Evolutionary conservation across 2,329 filamentous ascomycete species (phyloP), one percentile per base, ranked within the genome.

Genomic region (Triangularia verruculosa): DNA sequence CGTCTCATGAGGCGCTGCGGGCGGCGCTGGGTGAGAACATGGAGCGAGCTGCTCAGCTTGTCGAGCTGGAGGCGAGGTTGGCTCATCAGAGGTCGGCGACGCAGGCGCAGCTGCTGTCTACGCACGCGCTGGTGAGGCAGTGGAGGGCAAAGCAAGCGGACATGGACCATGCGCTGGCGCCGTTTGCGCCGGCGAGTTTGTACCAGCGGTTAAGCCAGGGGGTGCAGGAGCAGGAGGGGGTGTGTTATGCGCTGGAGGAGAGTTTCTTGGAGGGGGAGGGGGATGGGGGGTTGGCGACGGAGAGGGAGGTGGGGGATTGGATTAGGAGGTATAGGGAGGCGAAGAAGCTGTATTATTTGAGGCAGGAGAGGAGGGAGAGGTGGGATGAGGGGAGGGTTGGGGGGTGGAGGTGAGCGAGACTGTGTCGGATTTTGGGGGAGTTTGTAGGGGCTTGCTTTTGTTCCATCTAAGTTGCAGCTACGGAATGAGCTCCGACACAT

Each of bases 321-420:
- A 86, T 97, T 20, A 84, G 89, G 71, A 80, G 90, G 71, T 90
- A 96, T 68, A 83, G 92, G 69, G 93, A 94, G 70, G 91, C 90
- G 9, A 91, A 89, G 73, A 90, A 90, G 70, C 79, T 90, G 63
- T 89, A 89, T 66, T 96, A 95, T 72, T 80, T 93, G 61, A 83
- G 95, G 63, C 87, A 89, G 72, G 95, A 98, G 79, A 86, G 92
- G 69, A 96, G 93, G 76, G 90, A 93, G 72, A 84, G 95, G 70
- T 98, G 95, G 95, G 95, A 98, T 74, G 94, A 98, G 77, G 93
- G 94, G 24, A 83, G 94, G 69, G 94, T 98, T 32, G 94, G 94
- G 11, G 95, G 95, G 0, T 98, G 95, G 95, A 86, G 94, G 72
- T 94, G 80, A 86, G 27, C n/a, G n/a, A n/a, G n/a, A n/a, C n/a